Evolutionary conservation across 225 moss, liverwort and hornwort species (phyloP).

Genomic region (Sphagnum tenellum): DNA sequence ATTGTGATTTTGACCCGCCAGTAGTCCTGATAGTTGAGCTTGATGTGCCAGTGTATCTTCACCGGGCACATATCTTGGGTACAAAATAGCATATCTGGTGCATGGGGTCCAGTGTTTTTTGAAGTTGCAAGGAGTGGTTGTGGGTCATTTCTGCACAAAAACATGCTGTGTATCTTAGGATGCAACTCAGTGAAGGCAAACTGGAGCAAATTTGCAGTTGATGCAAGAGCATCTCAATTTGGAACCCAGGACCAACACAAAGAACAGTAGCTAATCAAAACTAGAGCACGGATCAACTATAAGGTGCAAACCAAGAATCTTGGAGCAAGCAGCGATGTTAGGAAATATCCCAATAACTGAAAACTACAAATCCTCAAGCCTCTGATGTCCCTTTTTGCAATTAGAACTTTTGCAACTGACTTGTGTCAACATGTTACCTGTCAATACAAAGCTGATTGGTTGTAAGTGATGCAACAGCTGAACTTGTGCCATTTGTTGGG

Average conservation of each 20-base stretch:
- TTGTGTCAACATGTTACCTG: conserved; percentile 11
- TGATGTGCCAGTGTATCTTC: conserved; percentile 59
- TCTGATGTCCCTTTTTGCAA: no score
- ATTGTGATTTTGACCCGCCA: conserved; percentile 66
- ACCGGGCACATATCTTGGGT: conserved; percentile 57
- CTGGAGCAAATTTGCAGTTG: no score
- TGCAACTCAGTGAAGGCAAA: no score
- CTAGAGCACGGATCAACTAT: no score
- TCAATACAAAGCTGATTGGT: conserved; percentile 36
- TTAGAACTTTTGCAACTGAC: neutral
- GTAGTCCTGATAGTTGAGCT: conserved; percentile 55
- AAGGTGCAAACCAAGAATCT: no score
- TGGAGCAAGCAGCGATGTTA: no score
- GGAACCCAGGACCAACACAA: no score
- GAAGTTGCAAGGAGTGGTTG: conserved; percentile 29
- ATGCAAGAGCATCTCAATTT: no score
- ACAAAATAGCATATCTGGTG: conserved; percentile 47
- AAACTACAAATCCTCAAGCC: no score
- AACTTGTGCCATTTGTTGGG: conserved; percentile 9
- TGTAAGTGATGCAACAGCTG: conserved; percentile 16
- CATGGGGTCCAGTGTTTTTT: conserved; percentile 7
- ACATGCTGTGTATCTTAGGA: neutral
- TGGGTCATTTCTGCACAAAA: conserved; percentile 24
- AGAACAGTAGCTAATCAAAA: no score
- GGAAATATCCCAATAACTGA: no score